phyloP scores from a whole-genome alignment of 116 monocot species.

The Dioscorea cayenensis region DNA sequence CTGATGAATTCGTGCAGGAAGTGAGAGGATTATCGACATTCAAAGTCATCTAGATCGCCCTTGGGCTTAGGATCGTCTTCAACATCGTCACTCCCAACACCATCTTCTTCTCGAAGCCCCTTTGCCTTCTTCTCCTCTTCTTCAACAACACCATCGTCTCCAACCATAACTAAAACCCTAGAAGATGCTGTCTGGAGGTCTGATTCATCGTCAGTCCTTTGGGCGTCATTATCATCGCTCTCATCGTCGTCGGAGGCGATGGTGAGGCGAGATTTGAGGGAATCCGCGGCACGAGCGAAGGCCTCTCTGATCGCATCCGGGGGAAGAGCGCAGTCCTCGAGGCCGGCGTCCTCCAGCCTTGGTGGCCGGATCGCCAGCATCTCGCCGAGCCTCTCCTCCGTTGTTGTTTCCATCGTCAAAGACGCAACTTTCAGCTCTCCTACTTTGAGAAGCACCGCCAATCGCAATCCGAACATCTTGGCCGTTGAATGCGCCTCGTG shows the following conservation, averaged over 20 bases:
- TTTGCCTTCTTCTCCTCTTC: background rate
- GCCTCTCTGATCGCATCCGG: constrained; percentile 73
- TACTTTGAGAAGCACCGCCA: too few species aligned
- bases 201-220: background rate
- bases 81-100: background rate
- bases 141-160: background rate
- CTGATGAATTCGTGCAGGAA: too few species aligned
- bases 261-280: constrained; percentile 23
- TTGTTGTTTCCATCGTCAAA: constrained; percentile 10
- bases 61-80: background rate
- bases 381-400: constrained; percentile 8
- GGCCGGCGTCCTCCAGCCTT: constrained; percentile 77
- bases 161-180: background rate
- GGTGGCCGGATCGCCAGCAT: constrained; percentile 40
- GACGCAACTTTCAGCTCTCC: too few species aligned
- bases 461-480: too few species aligned
- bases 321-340: constrained; percentile 90
- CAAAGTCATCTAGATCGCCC: background rate
- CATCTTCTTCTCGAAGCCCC: background rate
- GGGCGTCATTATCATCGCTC: background rate
- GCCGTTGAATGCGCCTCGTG: too few species aligned
- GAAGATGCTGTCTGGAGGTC: background rate
- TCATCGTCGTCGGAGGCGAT: constrained; percentile 13
- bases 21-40: too few species aligned
- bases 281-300: constrained; percentile 68